These are phyloP conservation scores for Aschersonia sp. DNA, from an alignment of 2,329 filamentous ascomycete species.

Conservation along the genomic window DNA sequence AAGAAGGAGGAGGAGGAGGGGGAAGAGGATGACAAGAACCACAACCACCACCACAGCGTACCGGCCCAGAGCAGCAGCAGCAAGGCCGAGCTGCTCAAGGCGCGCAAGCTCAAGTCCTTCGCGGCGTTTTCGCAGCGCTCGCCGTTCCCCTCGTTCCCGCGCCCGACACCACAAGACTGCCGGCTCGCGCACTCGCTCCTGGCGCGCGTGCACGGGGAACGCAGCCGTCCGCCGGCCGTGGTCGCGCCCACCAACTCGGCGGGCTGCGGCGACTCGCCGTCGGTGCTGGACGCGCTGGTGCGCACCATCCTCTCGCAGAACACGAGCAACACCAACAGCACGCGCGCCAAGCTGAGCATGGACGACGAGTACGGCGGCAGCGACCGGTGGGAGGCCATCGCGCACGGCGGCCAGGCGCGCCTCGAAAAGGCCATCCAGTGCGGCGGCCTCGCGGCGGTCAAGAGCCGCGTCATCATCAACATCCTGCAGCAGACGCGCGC, in stretches of 20 bases:
- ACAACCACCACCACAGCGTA: conserved; percentile 1
- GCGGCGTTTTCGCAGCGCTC: conserved; percentile 24
- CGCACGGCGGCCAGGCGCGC: conserved; percentile 20
- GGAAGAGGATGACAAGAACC: neutral
- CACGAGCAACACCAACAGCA: conserved; percentile 39
- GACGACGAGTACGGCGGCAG: conserved; percentile 26
- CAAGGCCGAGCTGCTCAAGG: conserved; percentile 16
- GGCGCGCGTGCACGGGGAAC: conserved; percentile 47
- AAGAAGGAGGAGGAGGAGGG: neutral
- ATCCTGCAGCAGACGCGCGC: conserved; percentile 50
- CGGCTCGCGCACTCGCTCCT: conserved; percentile 52
- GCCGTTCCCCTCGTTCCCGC: conserved; percentile 53
- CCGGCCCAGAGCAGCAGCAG: neutral
- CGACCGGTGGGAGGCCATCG: conserved; percentile 27
- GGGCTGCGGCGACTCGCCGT: conserved; percentile 39
- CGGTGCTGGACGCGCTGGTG: conserved; percentile 36
- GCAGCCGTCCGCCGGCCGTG: conserved; percentile 43
- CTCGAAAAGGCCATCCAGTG: conserved; percentile 48
- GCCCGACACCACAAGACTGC: conserved; percentile 54
- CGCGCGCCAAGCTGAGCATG: conserved; percentile 40
- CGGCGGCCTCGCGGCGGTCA: conserved; percentile 58
- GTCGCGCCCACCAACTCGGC: conserved; percentile 48
- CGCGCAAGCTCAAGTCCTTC: conserved; percentile 28
- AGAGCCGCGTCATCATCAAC: conserved; percentile 56
- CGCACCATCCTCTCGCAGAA: conserved; percentile 38